phyloP scores from a whole-genome alignment of 129 eudicot species.

The Dittrichia graveolens region DNA sequence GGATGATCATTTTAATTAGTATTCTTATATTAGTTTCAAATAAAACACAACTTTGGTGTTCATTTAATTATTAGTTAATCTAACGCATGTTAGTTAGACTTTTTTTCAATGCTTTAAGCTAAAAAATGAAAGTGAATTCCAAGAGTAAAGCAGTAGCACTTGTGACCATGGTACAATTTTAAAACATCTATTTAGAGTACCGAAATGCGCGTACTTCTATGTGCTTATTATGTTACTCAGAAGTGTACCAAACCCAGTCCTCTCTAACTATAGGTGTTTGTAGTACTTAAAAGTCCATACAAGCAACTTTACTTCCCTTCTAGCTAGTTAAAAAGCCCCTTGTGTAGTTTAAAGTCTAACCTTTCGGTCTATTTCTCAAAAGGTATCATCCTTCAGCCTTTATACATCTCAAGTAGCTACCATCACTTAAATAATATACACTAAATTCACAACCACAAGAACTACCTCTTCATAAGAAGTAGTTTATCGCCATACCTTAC shows the following conservation, averaged over 20 bases:
- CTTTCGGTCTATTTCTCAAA: not conserved
- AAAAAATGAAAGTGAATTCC: not conserved
- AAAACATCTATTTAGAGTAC: not conserved
- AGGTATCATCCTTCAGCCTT: not conserved
- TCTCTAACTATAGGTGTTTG: too few relatives aligned
- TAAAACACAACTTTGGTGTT: slow-evolving; percentile 1
- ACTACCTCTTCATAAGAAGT: not conserved
- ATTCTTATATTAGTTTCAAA: not conserved
- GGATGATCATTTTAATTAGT: not conserved
- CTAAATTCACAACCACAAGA: not conserved
- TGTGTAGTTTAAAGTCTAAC: not conserved
- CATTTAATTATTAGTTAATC: not conserved
- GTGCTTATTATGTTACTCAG: not conserved
- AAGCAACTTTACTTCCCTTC: slow-evolving; percentile 3
- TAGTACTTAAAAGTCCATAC: not conserved
- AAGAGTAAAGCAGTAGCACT: slow-evolving; percentile 7
- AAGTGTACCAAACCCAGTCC: not conserved
- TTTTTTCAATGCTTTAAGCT: not conserved
- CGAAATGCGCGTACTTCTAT: not conserved
- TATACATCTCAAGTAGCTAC: not conserved
- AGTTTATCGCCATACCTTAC: not conserved
- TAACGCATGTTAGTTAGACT: not conserved
- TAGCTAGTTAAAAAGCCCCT: not conserved
- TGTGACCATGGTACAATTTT: not conserved
- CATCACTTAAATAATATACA: not conserved